These are phyloP conservation scores for Colletotrichum tabaci DNA, from an alignment of 2,329 filamentous ascomycete genomes.

Conservation along the genomic window DNA sequence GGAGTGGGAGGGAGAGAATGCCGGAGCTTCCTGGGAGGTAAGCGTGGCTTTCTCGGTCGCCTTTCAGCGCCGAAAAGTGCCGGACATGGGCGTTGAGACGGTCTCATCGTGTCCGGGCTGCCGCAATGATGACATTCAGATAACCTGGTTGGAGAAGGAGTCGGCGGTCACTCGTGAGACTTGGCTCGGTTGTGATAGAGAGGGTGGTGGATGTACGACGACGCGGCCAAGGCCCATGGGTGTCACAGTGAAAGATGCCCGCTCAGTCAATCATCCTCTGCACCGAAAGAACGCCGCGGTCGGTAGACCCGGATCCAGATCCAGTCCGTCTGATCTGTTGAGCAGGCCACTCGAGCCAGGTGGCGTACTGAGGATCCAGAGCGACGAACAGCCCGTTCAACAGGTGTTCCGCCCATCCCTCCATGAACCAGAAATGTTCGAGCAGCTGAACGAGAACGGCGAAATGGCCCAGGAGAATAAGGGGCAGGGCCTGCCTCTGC, in stretches of 20 bases:
- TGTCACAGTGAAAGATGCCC: neutral
- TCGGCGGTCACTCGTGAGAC: no score
- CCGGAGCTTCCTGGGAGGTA: no score
- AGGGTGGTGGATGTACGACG: neutral
- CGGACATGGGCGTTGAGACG: no score
- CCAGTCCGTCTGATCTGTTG: slow-evolving; percentile 19
- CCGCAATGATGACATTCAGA: no score
- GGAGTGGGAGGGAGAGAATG: no score
- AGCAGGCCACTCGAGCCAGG: slow-evolving; percentile 29
- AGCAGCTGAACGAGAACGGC: slow-evolving; percentile 40
- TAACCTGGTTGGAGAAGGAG: no score
- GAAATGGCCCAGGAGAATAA: slow-evolving; percentile 43
- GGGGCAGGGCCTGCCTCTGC: slow-evolving; percentile 37
- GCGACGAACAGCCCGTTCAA: slow-evolving; percentile 32
- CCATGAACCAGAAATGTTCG: slow-evolving; percentile 45
- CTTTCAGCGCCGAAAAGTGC: no score
- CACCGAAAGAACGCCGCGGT: slow-evolving; percentile 47
- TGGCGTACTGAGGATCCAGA: slow-evolving; percentile 15
- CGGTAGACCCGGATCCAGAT: slow-evolving; percentile 2
- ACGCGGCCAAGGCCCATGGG: neutral
- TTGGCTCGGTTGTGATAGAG: neutral
- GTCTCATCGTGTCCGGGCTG: no score
- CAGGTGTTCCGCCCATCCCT: slow-evolving; percentile 44
- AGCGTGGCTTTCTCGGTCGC: no score
- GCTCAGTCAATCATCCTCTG: slow-evolving; percentile 26